A percentile compares a stretch with the other conserved stretches of the same genome.
phyloP scores from a whole-genome alignment of 805 yeast genomes.

The Isabelozyma heimii region DNA sequence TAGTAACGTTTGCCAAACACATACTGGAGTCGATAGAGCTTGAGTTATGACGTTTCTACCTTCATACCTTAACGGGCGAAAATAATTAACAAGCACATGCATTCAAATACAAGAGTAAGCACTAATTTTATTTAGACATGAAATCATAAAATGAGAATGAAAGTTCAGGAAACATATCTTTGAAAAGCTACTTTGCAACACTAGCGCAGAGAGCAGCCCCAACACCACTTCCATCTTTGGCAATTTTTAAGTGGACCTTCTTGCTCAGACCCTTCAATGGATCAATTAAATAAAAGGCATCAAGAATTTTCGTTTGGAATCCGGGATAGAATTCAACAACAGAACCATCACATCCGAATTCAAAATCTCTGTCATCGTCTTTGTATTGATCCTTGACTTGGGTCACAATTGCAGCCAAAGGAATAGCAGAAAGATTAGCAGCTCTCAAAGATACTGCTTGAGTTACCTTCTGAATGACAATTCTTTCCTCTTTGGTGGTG shows the following conservation, averaged over 20 bases:
- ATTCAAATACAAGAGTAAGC: background rate
- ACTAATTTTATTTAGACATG: background rate
- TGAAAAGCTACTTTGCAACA: constrained; percentile 10
- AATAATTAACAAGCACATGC: background rate
- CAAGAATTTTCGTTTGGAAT: constrained; percentile 74
- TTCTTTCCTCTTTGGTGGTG: constrained; percentile 69
- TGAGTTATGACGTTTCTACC: too few relatives aligned
- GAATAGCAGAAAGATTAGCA: constrained; percentile 86
- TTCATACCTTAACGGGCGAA: too few relatives aligned
- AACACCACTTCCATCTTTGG: constrained; percentile 95
- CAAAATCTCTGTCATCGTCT: constrained; percentile 61
- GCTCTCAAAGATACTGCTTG: constrained; percentile 83
- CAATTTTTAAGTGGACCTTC: constrained; percentile 72
- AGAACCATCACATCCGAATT: constrained; percentile 94
- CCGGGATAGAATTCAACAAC: constrained; percentile 93
- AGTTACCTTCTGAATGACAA: constrained; percentile 68
- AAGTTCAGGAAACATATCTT: background rate
- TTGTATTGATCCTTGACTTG: constrained; percentile 60
- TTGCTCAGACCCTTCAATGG: constrained; percentile 75
- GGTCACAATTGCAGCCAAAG: constrained; percentile 80
- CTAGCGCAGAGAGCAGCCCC: constrained; percentile 95
- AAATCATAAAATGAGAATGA: background rate
- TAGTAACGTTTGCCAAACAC: too few relatives aligned
- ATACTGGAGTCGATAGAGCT: too few relatives aligned
- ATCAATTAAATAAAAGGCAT: constrained; percentile 68